Base-by-base conservation (phyloP, 257 asterid genomes). In the Solanum chaucha region DNA sequence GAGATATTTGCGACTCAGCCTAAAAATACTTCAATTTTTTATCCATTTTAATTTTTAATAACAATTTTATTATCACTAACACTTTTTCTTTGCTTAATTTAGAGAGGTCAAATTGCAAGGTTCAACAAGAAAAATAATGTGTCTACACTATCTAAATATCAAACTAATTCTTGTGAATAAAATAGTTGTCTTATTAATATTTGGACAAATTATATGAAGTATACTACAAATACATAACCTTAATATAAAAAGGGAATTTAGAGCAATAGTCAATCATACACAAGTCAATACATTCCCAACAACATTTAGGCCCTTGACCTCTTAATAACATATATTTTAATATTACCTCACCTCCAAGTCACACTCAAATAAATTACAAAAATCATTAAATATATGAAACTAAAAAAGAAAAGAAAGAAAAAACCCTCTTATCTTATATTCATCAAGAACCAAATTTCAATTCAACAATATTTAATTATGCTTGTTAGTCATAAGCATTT, bases 401-500 rank as follows among this genome's bases (percentile, higher is more conserved):
- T 35, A 46, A 2, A 73, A 1, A 74, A 36, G 30, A 73, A 36
- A 36, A 36, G 3, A 22, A 44, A 26, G n/a, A 78, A 44, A 77
- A 13, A 5, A 0, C 11, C 84, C 15, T 44, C 67, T 80, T 26
- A 46, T 28, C 26, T 46, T 6, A 77, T 0, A 1, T 75, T 40
- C 35, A 40, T 40, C 58, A 75, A 12, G 14, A 75, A 41, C 5
- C 24, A 41, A 41, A 14, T 77, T 78, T 26, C 20, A 15, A 28
- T 28, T 80, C 20, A 78, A 26, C 8, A 44, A 44, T 5, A 28
- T 17, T 10, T 81, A 81, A 81, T 81, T 17, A 28, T 81, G 28
- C 30, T 17, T 48, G 28, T 30, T 48, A 48, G 10, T 28, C 85
- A 81, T 46, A 3, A 81, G 36, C 89, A 91, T 35, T 85, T 93